A percentile compares a stretch with the other conserved stretches of the same genome.
Conservation (phyloP, 768 basidiomycete species). For the Podaxis rugospora region DNA sequence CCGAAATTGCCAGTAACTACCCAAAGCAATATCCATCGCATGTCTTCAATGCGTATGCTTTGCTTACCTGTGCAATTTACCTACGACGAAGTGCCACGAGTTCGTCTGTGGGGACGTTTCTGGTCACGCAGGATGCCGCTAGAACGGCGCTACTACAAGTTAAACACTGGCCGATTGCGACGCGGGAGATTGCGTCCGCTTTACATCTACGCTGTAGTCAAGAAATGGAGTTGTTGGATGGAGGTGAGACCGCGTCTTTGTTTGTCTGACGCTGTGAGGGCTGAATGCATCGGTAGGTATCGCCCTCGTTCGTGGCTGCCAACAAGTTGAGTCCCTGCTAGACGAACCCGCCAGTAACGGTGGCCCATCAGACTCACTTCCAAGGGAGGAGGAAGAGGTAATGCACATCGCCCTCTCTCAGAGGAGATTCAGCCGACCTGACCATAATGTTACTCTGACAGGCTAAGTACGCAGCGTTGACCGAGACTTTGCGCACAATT, state of each 20-base stretch:
- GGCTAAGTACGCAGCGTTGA: background rate
- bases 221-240: background rate
- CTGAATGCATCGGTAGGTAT: background rate
- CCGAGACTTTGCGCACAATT: background rate
- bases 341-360: background rate
- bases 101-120: background rate
- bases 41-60: conserved; percentile 1
- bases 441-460: background rate
- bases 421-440: background rate
- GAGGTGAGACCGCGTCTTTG: background rate
- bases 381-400: background rate
- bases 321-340: background rate
- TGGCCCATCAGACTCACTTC: background rate
- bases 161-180: background rate
- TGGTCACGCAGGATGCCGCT: background rate
- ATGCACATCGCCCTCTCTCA: background rate
- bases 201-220: background rate
- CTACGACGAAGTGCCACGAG: background rate
- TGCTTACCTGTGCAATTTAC: background rate
- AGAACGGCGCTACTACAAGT: background rate
- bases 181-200: background rate
- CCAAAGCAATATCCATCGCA: conserved; percentile 3
- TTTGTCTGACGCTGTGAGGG: background rate
- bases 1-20: background rate
- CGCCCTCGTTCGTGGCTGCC: background rate